These are phyloP conservation scores for Erodium moschatum DNA, from an alignment of 441 rosid genomes.

Conservation along the genomic window DNA sequence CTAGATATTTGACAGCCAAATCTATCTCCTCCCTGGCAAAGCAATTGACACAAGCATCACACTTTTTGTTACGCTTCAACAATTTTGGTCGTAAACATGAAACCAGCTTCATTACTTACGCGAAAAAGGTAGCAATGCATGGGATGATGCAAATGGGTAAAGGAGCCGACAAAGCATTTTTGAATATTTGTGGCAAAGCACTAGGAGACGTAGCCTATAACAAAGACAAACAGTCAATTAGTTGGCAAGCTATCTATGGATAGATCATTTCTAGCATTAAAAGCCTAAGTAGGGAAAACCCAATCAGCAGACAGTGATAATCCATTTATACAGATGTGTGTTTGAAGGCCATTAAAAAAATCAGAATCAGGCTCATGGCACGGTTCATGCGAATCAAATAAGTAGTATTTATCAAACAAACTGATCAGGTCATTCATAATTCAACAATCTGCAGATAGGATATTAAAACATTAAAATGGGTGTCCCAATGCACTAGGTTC, in stretches of 20 bases:
- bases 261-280: background rate
- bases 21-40: constrained; percentile 56
- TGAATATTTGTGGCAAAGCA: constrained; percentile 67
- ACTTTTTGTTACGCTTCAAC: background rate
- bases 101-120: constrained; percentile 32
- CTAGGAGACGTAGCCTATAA: constrained; percentile 60
- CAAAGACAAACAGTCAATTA: constrained; percentile 10
- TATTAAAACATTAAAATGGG: background rate
- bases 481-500: background rate
- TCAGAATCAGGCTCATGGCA: constrained; percentile 2
- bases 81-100: background rate
- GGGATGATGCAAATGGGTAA: constrained; percentile 60
- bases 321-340: background rate
- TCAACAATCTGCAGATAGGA: background rate
- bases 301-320: background rate
- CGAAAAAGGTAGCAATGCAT: constrained; percentile 56
- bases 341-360: background rate
- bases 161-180: constrained; percentile 62
- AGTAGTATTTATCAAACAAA: background rate
- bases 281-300: background rate
- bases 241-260: background rate
- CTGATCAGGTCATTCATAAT: background rate
- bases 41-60: constrained; percentile 12
- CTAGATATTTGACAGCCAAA: constrained; percentile 62
- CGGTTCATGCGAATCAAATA: background rate